These are phyloP conservation scores for Scheffersomyces lignosus DNA, from an alignment of 805 yeast genomes.

Conservation along the genomic window DNA sequence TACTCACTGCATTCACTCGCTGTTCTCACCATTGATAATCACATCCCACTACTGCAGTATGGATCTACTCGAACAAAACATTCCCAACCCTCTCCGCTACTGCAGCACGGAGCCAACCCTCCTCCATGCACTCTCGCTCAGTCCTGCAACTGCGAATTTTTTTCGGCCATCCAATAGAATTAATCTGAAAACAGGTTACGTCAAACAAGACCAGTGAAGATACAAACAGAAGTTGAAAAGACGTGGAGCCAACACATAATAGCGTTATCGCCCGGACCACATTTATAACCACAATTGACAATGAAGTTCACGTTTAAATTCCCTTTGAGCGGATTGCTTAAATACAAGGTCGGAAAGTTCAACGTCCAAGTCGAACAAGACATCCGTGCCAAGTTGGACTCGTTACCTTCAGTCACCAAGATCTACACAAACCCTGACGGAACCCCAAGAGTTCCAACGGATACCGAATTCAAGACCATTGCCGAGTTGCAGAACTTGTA, in stretches of 20 bases:
- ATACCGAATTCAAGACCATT: slow-evolving; percentile 67
- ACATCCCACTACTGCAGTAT: too few species aligned
- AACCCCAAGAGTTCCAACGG: slow-evolving; percentile 65
- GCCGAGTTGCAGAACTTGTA: slow-evolving; percentile 68
- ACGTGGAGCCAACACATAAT: too few species aligned
- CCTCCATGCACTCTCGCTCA: too few species aligned
- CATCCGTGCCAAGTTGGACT: slow-evolving; percentile 59
- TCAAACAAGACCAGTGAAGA: neutral
- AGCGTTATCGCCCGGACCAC: too few species aligned
- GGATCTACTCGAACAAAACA: too few species aligned
- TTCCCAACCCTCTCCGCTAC: too few species aligned
- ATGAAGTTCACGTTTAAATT: slow-evolving; percentile 45
- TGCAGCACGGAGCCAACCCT: too few species aligned
- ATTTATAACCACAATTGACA: too few species aligned
- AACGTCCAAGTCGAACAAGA: slow-evolving; percentile 56
- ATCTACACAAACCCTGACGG: slow-evolving; percentile 78
- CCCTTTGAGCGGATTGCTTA: slow-evolving; percentile 40
- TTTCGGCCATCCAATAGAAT: slow-evolving; percentile 22
- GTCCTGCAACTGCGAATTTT: too few species aligned
- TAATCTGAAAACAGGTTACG: slow-evolving; percentile 16
- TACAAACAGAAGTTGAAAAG: too few species aligned
- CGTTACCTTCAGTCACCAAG: slow-evolving; percentile 63
- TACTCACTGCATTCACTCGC: too few species aligned
- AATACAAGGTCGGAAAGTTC: slow-evolving; percentile 39
- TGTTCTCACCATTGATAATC: too few species aligned